Percentiles rank a stretch among this genome's conserved stretches.
Conservation (phyloP, 495 filamentous ascomycete genomes). For the Staphylotrichum longicolle region DNA sequence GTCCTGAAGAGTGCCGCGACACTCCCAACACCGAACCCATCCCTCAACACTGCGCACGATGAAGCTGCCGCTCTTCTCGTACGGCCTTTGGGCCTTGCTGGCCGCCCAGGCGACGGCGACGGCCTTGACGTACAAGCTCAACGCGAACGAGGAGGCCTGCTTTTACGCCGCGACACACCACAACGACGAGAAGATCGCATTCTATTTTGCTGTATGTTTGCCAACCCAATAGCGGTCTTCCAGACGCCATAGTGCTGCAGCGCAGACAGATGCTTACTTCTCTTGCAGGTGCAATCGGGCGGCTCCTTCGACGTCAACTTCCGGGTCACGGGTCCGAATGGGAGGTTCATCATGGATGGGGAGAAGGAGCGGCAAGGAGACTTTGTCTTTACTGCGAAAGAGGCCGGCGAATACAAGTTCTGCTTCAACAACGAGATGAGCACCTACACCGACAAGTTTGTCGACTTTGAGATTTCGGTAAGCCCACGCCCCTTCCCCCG, state of each 20-base stretch:
- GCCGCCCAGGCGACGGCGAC: conserved; percentile 66
- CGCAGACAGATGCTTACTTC: background rate
- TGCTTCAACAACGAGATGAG: conserved; percentile 99
- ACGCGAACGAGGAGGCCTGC: conserved; percentile 89
- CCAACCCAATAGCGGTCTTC: background rate
- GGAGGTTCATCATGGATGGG: conserved; percentile 81
- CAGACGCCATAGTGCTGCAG: background rate
- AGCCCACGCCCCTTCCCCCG: conserved; percentile 31
- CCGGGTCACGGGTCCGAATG: conserved; percentile 75
- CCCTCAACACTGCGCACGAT: conserved; percentile 36
- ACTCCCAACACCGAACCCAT: conserved; percentile 13
- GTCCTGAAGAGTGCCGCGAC: conserved; percentile 26
- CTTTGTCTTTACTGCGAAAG: conserved; percentile 94
- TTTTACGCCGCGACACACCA: conserved; percentile 81
- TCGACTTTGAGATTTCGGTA: conserved; percentile 98
- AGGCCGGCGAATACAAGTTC: conserved; percentile 91
- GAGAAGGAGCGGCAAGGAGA: conserved; percentile 94
- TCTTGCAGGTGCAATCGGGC: conserved; percentile 82
- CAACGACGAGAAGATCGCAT: conserved; percentile 83
- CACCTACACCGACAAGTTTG: conserved; percentile 95
- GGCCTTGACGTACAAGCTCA: conserved; percentile 90
- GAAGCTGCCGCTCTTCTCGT: conserved; percentile 49
- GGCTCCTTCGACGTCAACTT: conserved; percentile 97
- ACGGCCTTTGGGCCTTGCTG: conserved; percentile 64
- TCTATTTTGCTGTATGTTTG: conserved; percentile 85